Evolutionary conservation across 2,329 filamentous ascomycete genomes (phyloP), one percentile per base, ranked within the genome.

Genomic region (Monosporascus sp.): DNA sequence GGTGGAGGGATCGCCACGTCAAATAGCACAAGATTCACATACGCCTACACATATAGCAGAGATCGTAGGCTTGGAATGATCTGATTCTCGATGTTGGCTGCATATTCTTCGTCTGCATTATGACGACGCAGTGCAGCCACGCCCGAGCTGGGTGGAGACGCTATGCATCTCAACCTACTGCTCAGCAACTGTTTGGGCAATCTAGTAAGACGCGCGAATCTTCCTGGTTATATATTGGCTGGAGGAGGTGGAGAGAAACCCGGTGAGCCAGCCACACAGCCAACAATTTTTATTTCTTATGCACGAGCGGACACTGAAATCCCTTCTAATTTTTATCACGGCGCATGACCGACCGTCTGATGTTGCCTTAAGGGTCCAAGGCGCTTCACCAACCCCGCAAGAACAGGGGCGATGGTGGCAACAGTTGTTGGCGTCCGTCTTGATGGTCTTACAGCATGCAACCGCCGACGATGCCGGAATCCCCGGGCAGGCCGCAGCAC

Each of bases 41-140:
- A 41, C 45, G 46, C 51, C 49, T 24, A 20, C 31, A 7, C 31
- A 7, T 24, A 20, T 19, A 38, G 44, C 37, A 41, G 48, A 38
- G 36, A 38, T 54, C 9, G 54, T 43, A 41, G 48, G 11, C 52
- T 40, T 48, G 38, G n/a, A 19, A 27, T 11, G 22, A 34, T 34
- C 11, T 44, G n/a, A 44, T 44, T 20, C 11, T 22, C 41, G 14
- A 20, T n/a, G 41, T 26, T 7, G 41, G n/a, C 22, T n/a, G 20
- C 20, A 27, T 46, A 46, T 46, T 34, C 40, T 34, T 52, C 52
- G 52, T 27, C 56, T 54, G 53, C 52, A 56, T 1, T 50, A 58
- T 59, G 59, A 59, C 59, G 59, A 52, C 54, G 49, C 14, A 14
- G 31, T 59, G 54, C 53, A 53, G 49, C 46, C 43, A 48, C 47